Percentiles rank a stretch among this genome's conserved stretches.
Evolutionary conservation across 192 early-diverging fungal genomes (phyloP).

Genomic region (Cladochytrium replicatum): DNA sequence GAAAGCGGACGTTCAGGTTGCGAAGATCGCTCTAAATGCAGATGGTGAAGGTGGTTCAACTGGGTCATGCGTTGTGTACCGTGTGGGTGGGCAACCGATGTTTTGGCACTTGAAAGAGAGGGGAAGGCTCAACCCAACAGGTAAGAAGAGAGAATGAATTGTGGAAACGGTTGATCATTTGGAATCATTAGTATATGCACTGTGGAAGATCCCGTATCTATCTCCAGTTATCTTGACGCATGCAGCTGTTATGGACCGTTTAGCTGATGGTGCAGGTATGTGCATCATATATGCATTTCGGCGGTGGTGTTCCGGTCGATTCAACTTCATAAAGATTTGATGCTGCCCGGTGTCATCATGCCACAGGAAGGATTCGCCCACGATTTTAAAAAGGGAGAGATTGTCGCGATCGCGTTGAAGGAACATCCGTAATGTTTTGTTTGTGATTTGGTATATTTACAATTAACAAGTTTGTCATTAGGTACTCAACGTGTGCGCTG

Average conservation of each 20-base stretch:
- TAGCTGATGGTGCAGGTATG: slow-evolving; percentile 64
- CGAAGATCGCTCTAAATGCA: too few species aligned
- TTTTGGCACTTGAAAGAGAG: too few species aligned
- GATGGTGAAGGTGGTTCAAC: too few species aligned
- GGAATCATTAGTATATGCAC: slow-evolving; percentile 74
- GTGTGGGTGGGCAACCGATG: too few species aligned
- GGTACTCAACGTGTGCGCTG: slow-evolving; percentile 33
- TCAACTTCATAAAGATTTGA: slow-evolving; percentile 43
- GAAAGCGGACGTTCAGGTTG: too few species aligned
- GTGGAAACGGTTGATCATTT: too few species aligned
- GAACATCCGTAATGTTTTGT: slow-evolving; percentile 33
- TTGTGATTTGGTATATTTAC: slow-evolving; percentile 16
- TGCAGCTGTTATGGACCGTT: slow-evolving; percentile 55
- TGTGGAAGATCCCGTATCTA: slow-evolving; percentile 61
- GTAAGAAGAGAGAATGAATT: too few species aligned
- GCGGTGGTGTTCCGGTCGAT: slow-evolving; percentile 12
- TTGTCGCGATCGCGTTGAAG: slow-evolving; percentile 43
- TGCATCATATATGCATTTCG: background rate
- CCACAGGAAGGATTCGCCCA: slow-evolving; percentile 31
- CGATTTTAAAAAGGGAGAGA: slow-evolving; percentile 34
- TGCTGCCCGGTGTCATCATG: slow-evolving; percentile 63
- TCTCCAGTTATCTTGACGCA: slow-evolving; percentile 60
- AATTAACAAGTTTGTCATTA: slow-evolving; percentile 20
- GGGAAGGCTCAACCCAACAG: too few species aligned
- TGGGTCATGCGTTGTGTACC: too few species aligned